Evolutionary conservation across 805 yeast species (phyloP).

Genomic region (Yueomyces sp.): DNA sequence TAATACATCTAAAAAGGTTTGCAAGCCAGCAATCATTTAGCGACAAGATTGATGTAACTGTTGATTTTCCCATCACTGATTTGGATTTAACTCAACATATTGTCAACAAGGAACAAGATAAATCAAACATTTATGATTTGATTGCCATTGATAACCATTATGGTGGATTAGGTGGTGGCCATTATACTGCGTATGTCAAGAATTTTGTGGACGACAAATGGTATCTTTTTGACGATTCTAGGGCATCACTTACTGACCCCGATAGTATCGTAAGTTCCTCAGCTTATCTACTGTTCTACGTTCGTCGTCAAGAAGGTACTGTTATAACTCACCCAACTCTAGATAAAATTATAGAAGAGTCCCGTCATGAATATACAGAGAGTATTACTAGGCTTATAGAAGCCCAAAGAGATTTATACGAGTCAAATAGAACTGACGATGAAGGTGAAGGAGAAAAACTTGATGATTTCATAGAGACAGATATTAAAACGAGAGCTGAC

Average conservation of each 20-base stretch:
- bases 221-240: slow-evolving; percentile 84
- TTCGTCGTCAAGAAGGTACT: slow-evolving; percentile 30
- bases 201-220: slow-evolving; percentile 66
- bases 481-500: slow-evolving; percentile 3
- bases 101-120: slow-evolving; percentile 17
- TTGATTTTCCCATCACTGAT: slow-evolving; percentile 77
- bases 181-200: slow-evolving; percentile 82
- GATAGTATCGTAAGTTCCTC: slow-evolving; percentile 53
- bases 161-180: slow-evolving; percentile 97
- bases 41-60: slow-evolving; percentile 76
- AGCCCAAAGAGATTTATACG: slow-evolving; percentile 16
- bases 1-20: slow-evolving; percentile 83
- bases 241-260: slow-evolving; percentile 51
- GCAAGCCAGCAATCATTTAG: slow-evolving; percentile 73
- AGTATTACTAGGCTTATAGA: slow-evolving; percentile 10
- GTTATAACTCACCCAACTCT: slow-evolving; percentile 37
- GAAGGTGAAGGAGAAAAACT: slow-evolving; percentile 9
- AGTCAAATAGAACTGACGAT: slow-evolving; percentile 12
- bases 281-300: slow-evolving; percentile 78
- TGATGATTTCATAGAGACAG: background rate
- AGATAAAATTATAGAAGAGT: slow-evolving; percentile 27
- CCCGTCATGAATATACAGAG: slow-evolving; percentile 25
- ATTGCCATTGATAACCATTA: slow-evolving; percentile 91
- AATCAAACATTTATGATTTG: slow-evolving; percentile 53
- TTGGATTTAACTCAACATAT: slow-evolving; percentile 59